phyloP scores from a whole-genome alignment of 2,329 filamentous ascomycete species.

The Nigrograna mackinnonii region DNA sequence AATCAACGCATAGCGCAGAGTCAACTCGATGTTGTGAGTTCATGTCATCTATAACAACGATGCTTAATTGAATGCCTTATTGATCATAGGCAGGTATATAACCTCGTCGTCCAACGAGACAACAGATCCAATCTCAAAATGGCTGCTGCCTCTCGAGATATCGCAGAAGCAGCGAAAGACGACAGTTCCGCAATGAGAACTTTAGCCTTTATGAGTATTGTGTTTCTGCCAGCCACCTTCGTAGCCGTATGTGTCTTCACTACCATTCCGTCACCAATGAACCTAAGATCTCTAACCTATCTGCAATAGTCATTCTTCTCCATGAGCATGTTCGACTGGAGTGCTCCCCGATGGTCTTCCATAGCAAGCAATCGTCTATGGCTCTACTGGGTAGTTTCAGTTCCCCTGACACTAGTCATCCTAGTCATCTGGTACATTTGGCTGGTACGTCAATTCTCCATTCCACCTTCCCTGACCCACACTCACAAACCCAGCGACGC shows the following conservation, averaged over 20 bases:
- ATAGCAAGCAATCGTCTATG: not conserved
- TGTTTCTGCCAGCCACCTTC: not conserved
- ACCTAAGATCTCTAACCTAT: too few species aligned
- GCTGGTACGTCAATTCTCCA: not conserved
- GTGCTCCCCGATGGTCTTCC: not conserved
- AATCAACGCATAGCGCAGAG: conserved; percentile 7
- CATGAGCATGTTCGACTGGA: not conserved
- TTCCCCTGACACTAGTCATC: not conserved
- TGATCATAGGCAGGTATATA: conserved; percentile 6
- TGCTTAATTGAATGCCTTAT: too few species aligned
- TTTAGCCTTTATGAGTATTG: not conserved
- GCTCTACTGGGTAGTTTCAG: not conserved
- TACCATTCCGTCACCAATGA: too few species aligned
- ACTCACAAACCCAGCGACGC: too few species aligned
- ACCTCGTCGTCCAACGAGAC: conserved; percentile 5
- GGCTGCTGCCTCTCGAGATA: conserved; percentile 2
- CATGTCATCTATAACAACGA: too few species aligned
- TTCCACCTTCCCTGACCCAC: too few species aligned
- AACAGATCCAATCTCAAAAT: not conserved
- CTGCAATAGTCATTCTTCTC: not conserved
- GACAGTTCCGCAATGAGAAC: not conserved
- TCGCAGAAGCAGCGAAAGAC: conserved; percentile 2
- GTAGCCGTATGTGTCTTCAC: not conserved
- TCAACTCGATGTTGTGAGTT: conserved; percentile 5
- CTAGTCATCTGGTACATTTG: not conserved